A percentile compares a stretch with the other conserved stretches of the same genome.
Evolutionary conservation across 495 filamentous ascomycete species (phyloP).

Genomic region (Parathielavia hyrcaniae): DNA sequence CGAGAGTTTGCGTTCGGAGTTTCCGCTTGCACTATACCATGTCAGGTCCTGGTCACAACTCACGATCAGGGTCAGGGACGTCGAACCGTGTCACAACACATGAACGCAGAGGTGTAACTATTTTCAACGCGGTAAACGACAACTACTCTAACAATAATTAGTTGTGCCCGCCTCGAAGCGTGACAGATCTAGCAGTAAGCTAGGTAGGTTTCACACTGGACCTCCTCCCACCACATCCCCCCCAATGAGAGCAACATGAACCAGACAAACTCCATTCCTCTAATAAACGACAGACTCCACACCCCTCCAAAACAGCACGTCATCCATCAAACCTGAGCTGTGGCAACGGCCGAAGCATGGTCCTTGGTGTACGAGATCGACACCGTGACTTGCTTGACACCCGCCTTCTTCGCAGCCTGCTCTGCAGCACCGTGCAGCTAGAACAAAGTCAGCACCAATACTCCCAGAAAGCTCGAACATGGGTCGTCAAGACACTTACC

Average conservation of each 20-base stretch:
- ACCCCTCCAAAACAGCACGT: background rate
- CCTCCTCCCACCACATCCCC: background rate
- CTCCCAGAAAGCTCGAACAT: background rate
- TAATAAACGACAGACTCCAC: conserved; percentile 4
- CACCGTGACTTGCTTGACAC: conserved; percentile 78
- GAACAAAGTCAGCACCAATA: conserved; percentile 34
- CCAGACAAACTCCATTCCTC: background rate
- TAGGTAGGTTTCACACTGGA: background rate
- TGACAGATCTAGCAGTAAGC: background rate
- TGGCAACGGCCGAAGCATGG: conserved; percentile 86
- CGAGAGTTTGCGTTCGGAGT: no score
- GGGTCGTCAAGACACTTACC: conserved; percentile 51
- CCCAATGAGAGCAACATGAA: conserved; percentile 4
- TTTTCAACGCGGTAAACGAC: no score
- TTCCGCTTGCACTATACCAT: no score
- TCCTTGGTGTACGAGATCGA: conserved; percentile 91
- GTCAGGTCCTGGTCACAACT: no score
- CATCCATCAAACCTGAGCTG: conserved; percentile 27
- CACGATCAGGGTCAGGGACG: no score
- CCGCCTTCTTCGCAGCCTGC: conserved; percentile 70
- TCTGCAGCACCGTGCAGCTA: conserved; percentile 82
- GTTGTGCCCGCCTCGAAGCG: background rate
- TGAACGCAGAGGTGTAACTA: no score
- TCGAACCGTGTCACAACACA: no score
- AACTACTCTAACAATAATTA: background rate